Percentiles rank a stretch among this genome's conserved stretches.
These are phyloP conservation scores for Magnaporthiopsis rhizophila DNA, from an alignment of 2,329 filamentous ascomycete species.

Conservation along the genomic window DNA sequence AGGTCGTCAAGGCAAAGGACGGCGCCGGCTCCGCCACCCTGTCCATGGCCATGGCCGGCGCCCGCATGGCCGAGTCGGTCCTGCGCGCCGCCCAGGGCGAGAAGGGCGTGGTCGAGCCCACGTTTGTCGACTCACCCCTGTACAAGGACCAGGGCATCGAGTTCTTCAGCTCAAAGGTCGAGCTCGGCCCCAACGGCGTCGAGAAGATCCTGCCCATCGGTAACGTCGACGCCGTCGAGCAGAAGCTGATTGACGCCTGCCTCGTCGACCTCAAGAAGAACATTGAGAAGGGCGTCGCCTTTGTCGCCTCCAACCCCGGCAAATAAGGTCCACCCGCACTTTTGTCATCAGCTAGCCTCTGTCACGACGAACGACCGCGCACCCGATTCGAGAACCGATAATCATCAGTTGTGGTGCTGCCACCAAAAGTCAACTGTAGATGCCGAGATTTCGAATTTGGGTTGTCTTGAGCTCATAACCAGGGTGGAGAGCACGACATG, in stretches of 20 bases:
- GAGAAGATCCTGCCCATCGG: slow-evolving; percentile 88
- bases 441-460: not conserved
- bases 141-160: slow-evolving; percentile 98
- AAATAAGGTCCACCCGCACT: slow-evolving; percentile 36
- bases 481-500: not conserved
- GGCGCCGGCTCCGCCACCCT: slow-evolving; percentile 94
- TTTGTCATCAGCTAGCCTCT: not conserved
- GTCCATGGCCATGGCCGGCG: slow-evolving; percentile 96
- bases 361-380: not conserved
- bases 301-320: slow-evolving; percentile 51
- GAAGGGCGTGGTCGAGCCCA: slow-evolving; percentile 92
- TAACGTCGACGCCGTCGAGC: slow-evolving; percentile 74
- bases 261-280: slow-evolving; percentile 84
- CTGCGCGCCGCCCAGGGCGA: slow-evolving; percentile 88
- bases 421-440: too few species aligned
- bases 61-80: slow-evolving; percentile 74
- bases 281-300: slow-evolving; percentile 79
- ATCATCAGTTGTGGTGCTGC: too few species aligned
- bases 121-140: slow-evolving; percentile 92
- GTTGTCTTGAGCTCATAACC: not conserved
- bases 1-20: slow-evolving; percentile 98
- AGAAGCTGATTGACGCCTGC: slow-evolving; percentile 81
- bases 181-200: slow-evolving; percentile 93
- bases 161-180: slow-evolving; percentile 93
- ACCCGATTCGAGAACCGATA: not conserved